Percentiles rank a stretch among this genome's conserved stretches.
phyloP scores from a whole-genome alignment of 2,329 filamentous ascomycete species.

The Anthostomella pinea region DNA sequence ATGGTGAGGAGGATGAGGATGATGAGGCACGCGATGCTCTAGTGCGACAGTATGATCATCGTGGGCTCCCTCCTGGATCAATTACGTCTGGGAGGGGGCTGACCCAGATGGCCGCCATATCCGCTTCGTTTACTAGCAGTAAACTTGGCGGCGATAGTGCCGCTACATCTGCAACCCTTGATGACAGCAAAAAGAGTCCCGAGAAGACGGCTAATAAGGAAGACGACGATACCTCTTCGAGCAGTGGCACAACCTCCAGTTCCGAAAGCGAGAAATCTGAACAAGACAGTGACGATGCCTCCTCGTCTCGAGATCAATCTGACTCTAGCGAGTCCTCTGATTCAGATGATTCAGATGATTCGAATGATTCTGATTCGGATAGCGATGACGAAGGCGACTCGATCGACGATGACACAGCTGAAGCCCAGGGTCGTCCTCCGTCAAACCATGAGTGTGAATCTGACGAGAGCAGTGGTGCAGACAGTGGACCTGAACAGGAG shows the following conservation, averaged over 20 bases:
- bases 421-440: no score
- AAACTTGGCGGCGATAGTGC: slow-evolving; percentile 27
- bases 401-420: slow-evolving; percentile 14
- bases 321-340: slow-evolving; percentile 15
- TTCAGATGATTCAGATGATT: slow-evolving; percentile 14
- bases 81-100: slow-evolving; percentile 37
- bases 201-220: slow-evolving; percentile 19
- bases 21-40: slow-evolving; percentile 23
- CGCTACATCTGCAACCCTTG: slow-evolving; percentile 20
- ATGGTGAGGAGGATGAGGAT: slow-evolving; percentile 24
- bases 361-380: slow-evolving; percentile 10
- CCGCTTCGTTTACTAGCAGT: slow-evolving; percentile 26
- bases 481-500: slow-evolving; percentile 27
- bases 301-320: no score
- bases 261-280: slow-evolving; percentile 19
- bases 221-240: slow-evolving; percentile 22
- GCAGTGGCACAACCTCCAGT: slow-evolving; percentile 24
- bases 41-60: slow-evolving; percentile 33
- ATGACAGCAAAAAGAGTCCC: slow-evolving; percentile 12
- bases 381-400: slow-evolving; percentile 8
- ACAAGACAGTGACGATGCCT: slow-evolving; percentile 11
- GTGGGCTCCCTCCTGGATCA: slow-evolving; percentile 39
- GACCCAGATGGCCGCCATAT: slow-evolving; percentile 32
- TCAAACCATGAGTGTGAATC: no score
- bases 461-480: slow-evolving; percentile 12